A percentile compares a stretch with the other conserved stretches of the same genome.
Evolutionary conservation across 768 basidiomycete species (phyloP).

Genomic region (Leccinum disarticulatum): DNA sequence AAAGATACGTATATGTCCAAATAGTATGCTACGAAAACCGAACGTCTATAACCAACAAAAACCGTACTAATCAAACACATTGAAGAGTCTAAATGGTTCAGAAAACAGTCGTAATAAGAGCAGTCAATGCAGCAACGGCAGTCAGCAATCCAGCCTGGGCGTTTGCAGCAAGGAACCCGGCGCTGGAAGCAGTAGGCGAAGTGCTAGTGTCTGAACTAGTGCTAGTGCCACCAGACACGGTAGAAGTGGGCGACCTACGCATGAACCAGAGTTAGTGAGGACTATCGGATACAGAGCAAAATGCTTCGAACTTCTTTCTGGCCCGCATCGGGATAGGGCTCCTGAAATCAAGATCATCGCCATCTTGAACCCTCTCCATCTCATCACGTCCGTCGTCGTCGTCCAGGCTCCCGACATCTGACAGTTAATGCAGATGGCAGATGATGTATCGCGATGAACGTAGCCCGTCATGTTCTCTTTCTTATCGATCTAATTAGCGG

Average conservation of each 20-base stretch:
- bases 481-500: neutral
- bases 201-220: slow-evolving; percentile 29
- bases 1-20: neutral
- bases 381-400: neutral
- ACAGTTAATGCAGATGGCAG: neutral
- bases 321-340: neutral
- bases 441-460: neutral
- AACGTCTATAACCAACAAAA: neutral
- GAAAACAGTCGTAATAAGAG: slow-evolving; percentile 27
- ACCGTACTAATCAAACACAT: neutral
- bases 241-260: slow-evolving; percentile 12
- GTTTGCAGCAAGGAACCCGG: slow-evolving; percentile 31
- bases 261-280: neutral
- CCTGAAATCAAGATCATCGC: neutral
- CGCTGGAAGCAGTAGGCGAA: slow-evolving; percentile 30
- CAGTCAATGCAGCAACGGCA: slow-evolving; percentile 37
- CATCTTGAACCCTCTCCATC: neutral
- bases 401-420: neutral
- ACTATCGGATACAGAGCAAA: neutral
- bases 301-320: too few species aligned
- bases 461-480: neutral
- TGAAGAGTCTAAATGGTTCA: slow-evolving; percentile 13
- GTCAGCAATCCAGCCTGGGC: slow-evolving; percentile 34
- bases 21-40: neutral
- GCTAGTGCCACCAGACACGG: slow-evolving; percentile 21